A percentile compares a stretch with the other conserved stretches of the same genome.
phyloP scores from a whole-genome alignment of 2,329 filamentous ascomycete genomes.

The Graphilbum ipis-grandicollis region DNA sequence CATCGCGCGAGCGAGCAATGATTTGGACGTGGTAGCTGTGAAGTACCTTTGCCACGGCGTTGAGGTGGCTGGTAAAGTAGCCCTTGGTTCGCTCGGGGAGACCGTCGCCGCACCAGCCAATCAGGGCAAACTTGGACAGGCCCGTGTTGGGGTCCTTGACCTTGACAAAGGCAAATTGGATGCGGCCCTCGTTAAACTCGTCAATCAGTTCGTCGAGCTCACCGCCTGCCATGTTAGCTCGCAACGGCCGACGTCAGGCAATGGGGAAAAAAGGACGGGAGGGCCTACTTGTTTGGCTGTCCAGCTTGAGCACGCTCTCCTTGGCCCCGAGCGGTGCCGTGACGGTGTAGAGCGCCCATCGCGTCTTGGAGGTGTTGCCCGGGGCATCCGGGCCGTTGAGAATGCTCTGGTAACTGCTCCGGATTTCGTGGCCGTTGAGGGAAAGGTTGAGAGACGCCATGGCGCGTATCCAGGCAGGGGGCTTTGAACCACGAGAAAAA shows the following conservation, averaged over 20 bases:
- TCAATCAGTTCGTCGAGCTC: conserved; percentile 81
- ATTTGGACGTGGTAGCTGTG: conserved; percentile 98
- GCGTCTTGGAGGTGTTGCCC: conserved; percentile 43
- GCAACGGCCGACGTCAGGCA: too few relatives aligned
- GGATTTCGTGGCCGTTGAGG: conserved; percentile 66
- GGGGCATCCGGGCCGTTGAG: conserved; percentile 32
- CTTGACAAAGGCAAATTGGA: conserved; percentile 94
- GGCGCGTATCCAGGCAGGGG: conserved; percentile 8
- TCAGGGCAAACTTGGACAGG: conserved; percentile 80
- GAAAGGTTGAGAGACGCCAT: conserved; percentile 75
- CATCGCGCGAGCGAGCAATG: conserved; percentile 78
- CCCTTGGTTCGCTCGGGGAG: conserved; percentile 97
- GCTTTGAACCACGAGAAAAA: too few relatives aligned
- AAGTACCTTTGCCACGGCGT: conserved; percentile 76
- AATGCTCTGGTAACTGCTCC: conserved; percentile 54
- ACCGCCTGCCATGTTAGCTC: conserved; percentile 49
- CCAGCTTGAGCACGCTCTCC: conserved; percentile 90
- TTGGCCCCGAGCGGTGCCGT: conserved; percentile 77
- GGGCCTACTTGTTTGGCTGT: conserved; percentile 65
- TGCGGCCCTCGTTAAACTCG: conserved; percentile 89
- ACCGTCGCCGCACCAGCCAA: conserved; percentile 94
- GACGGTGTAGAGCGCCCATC: conserved; percentile 91
- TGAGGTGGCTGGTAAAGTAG: conserved; percentile 90
- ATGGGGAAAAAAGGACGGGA: not conserved
- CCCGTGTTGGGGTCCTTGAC: conserved; percentile 85